phyloP scores from a whole-genome alignment of 495 filamentous ascomycete genomes.

The Alectoria sarmentosa region DNA sequence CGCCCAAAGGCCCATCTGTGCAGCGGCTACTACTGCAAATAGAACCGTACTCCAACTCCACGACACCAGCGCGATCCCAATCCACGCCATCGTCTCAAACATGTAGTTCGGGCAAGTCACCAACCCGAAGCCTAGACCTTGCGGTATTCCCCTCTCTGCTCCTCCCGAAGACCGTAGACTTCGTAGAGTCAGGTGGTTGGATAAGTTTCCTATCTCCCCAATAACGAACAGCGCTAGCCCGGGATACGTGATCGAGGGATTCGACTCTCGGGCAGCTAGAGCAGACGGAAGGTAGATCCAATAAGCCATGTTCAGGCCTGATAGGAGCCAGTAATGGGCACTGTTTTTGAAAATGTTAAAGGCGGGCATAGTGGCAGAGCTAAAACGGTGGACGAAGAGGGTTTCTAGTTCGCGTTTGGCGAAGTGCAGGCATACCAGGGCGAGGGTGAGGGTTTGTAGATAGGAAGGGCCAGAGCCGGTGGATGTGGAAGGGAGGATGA shows the following conservation, averaged over 20 bases:
- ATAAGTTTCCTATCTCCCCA: constrained; percentile 72
- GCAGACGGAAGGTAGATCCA: constrained; percentile 75
- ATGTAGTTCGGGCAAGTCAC: constrained; percentile 98
- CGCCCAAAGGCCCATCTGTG: constrained; percentile 81
- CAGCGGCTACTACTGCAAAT: constrained; percentile 59
- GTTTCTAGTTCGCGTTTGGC: constrained; percentile 94
- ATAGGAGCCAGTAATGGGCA: constrained; percentile 80
- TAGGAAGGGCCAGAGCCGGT: constrained; percentile 53
- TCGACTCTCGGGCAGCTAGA: constrained; percentile 41
- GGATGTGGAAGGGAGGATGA: constrained; percentile 69
- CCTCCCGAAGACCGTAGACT: constrained; percentile 61
- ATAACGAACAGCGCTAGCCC: constrained; percentile 64
- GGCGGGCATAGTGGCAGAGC: constrained; percentile 83
- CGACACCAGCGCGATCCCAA: constrained; percentile 65
- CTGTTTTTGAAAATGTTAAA: constrained; percentile 87
- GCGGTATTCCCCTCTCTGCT: constrained; percentile 80
- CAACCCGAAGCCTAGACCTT: constrained; percentile 71
- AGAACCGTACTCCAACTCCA: constrained; percentile 67
- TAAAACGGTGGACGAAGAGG: constrained; percentile 91
- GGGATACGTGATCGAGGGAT: constrained; percentile 47
- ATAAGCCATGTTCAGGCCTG: constrained; percentile 75
- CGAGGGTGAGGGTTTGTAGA: constrained; percentile 63
- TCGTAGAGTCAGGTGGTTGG: constrained; percentile 68
- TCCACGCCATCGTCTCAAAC: constrained; percentile 84
- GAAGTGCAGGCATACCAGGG: constrained; percentile 57